phyloP scores from a whole-genome alignment of 371 early-diverging fungal species.

The Apophysomyces ossiformis region DNA sequence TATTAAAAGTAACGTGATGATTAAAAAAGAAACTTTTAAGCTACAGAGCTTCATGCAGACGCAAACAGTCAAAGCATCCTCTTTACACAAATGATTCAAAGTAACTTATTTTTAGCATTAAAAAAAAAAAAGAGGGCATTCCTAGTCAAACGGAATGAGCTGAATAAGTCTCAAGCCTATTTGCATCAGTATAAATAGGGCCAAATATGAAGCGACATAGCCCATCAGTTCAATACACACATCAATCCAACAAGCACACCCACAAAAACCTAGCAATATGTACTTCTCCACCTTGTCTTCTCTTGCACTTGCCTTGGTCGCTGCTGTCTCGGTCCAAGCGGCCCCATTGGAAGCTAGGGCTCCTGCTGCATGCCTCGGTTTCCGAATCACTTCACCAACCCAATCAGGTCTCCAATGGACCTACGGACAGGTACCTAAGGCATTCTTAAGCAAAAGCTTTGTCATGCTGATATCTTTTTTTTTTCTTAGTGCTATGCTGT shows the following conservation, averaged over 20 bases:
- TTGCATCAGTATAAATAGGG: not conserved
- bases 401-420: conserved; percentile 30
- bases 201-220: not conserved
- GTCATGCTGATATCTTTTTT: not conserved
- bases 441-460: not conserved
- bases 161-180: not conserved
- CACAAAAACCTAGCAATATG: not conserved
- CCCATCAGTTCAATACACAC: too few species aligned
- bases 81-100: not conserved
- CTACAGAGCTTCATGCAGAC: conserved; percentile 2
- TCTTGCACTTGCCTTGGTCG: conserved; percentile 7
- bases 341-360: conserved; percentile 12
- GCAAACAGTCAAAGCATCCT: not conserved
- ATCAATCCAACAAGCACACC: not conserved
- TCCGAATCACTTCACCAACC: conserved; percentile 40
- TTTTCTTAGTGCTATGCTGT: conserved; percentile 30
- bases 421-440: conserved; percentile 25
- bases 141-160: not conserved
- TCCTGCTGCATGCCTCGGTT: conserved; percentile 34
- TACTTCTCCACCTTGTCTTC: conserved; percentile 7
- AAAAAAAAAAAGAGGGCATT: not conserved
- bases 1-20: conserved; percentile 4
- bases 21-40: not conserved
- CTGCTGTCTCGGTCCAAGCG: conserved; percentile 13
- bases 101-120: not conserved